These are phyloP conservation scores for Trifolium dubium DNA, from an alignment of 306 rosid species.

Conservation along the genomic window DNA sequence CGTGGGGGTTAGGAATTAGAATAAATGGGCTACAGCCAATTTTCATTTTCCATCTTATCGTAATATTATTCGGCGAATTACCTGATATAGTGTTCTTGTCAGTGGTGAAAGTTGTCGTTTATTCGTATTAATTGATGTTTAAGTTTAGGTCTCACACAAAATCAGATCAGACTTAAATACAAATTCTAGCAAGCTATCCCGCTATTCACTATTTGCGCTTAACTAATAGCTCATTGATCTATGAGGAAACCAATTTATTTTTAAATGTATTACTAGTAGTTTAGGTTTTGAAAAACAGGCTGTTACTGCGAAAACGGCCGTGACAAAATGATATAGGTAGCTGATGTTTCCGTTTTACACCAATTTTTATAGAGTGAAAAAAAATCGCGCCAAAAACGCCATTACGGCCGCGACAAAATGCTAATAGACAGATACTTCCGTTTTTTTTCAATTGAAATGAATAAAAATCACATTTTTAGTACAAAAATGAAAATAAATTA, in stretches of 20 bases:
- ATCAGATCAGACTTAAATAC: not conserved
- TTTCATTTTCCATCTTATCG: not conserved
- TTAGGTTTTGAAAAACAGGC: too few relatives aligned
- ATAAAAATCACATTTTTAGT: too few relatives aligned
- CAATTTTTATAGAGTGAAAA: too few relatives aligned
- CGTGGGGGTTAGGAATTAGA: not conserved
- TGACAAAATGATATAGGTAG: too few relatives aligned
- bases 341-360: too few relatives aligned
- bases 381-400: too few relatives aligned
- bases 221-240: not conserved
- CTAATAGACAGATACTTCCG: too few relatives aligned
- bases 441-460: too few relatives aligned
- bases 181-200: not conserved
- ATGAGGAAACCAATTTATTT: not conserved
- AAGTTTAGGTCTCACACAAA: not conserved
- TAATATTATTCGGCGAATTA: not conserved
- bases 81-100: not conserved
- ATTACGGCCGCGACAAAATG: too few relatives aligned
- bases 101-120: not conserved
- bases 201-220: not conserved
- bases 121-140: conserved; percentile 11
- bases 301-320: too few relatives aligned
- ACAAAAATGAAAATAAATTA: too few relatives aligned
- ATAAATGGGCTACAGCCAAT: not conserved
- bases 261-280: too few relatives aligned